Evolutionary conservation across 1,284 basidiomycete species (phyloP), one percentile per base, ranked within the genome.

Genomic region (Ustilago hordei): DNA sequence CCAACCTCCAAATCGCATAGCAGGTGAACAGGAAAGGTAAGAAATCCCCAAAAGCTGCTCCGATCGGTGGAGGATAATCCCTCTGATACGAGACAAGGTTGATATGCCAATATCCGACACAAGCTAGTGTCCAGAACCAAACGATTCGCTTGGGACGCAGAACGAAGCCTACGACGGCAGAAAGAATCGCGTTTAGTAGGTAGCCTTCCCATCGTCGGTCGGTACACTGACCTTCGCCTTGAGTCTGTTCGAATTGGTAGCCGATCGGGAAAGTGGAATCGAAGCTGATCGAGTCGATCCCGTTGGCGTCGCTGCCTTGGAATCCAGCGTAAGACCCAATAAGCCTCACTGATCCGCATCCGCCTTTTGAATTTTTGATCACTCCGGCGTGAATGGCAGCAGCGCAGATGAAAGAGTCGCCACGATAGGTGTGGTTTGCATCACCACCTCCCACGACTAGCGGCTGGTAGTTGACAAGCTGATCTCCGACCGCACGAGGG

Each of bases 31-130:
- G 88, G 0, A 90, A 87, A 0, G 94, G 93, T 15, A 95, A 88
- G 86, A 95, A 95, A 7, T 90, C 90, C 34, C 89, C 90, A 76
- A 95, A 93, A 3, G 90, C 92, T 9, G 87, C 87, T 60, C 92
- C 90, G 59, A 95, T 86, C 9, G 69, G 73, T 12, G 68, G 76
- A 11, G 77, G 79, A 31, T 89, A 90, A 2, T 88, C 88, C 35
- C 89, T 89, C 1, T 93, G 92, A 82, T 95, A 92, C 2, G 92
- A 93, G 78, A 93, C 93, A 32, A 95, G 89, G 1, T 90, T 88
- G 66, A 94, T 88, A 79, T 95, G 93, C 94, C 94, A 95, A 84
- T 91, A 95, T 0, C 94, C 94, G 53, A 95, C 91, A 87, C 91
- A 93, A 3, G 94, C 90, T 17, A 95, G 87, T 69, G 89, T 91